Percentiles rank a stretch among this genome's conserved stretches.
These are phyloP conservation scores for Xenoacremonium recifei DNA, from an alignment of 2,329 filamentous ascomycete species.

Conservation along the genomic window DNA sequence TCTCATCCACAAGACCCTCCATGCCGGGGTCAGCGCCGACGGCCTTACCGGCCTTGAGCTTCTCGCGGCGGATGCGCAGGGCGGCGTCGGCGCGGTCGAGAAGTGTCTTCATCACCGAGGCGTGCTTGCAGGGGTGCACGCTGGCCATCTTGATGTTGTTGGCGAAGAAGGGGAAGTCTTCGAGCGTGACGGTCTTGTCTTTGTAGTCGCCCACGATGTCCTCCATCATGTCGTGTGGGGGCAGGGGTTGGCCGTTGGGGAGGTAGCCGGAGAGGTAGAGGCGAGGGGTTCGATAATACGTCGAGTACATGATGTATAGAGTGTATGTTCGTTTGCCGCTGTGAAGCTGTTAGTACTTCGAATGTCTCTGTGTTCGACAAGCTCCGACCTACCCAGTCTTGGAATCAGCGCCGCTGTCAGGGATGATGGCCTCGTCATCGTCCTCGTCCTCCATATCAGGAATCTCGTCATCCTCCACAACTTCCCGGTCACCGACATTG, in stretches of 20 bases:
- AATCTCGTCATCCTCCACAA: slow-evolving; percentile 76
- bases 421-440: slow-evolving; percentile 94
- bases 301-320: slow-evolving; percentile 96
- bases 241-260: slow-evolving; percentile 74
- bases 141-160: slow-evolving; percentile 93
- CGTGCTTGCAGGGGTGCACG: slow-evolving; percentile 96
- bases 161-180: slow-evolving; percentile 95
- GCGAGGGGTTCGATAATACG: slow-evolving; percentile 93
- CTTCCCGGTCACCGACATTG: slow-evolving; percentile 73
- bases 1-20: slow-evolving; percentile 83
- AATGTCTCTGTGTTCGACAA: no score
- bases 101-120: slow-evolving; percentile 95
- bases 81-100: slow-evolving; percentile 94
- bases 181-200: slow-evolving; percentile 96
- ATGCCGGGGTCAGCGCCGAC: slow-evolving; percentile 57
- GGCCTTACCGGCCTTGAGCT: slow-evolving; percentile 62
- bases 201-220: slow-evolving; percentile 96
- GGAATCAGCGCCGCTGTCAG: slow-evolving; percentile 58
- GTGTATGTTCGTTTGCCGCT: slow-evolving; percentile 91
- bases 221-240: slow-evolving; percentile 88
- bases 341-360: slow-evolving; percentile 5
- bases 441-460: slow-evolving; percentile 99
- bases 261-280: slow-evolving; percentile 92
- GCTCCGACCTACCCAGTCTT: slow-evolving; percentile 41
- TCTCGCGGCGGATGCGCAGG: slow-evolving; percentile 82